Evolutionary conservation across 2,329 filamentous ascomycete species (phyloP).

Genomic region (Microthyrium microscopicum): DNA sequence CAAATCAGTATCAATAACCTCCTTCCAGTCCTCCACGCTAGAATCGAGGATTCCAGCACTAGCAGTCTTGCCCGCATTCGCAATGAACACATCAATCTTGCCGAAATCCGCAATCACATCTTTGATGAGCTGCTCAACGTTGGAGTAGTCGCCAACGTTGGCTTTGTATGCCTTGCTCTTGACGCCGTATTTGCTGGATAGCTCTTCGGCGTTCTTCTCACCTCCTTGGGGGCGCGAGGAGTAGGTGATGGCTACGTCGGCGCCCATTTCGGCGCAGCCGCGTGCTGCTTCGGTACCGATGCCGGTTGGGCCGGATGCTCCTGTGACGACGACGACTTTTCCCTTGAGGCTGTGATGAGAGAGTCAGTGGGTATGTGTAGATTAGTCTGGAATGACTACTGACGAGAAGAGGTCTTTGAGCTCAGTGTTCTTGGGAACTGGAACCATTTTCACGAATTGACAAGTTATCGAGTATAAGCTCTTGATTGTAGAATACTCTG

Average conservation of each 20-base stretch:
- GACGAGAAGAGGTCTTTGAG: too few relatives aligned
- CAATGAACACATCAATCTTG: constrained; percentile 29
- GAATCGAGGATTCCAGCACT: constrained; percentile 52
- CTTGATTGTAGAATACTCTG: too few relatives aligned
- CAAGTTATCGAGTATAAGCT: too few relatives aligned
- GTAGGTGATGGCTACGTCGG: constrained; percentile 51
- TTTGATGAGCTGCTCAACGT: constrained; percentile 18
- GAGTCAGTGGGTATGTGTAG: too few relatives aligned
- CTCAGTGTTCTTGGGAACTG: too few relatives aligned
- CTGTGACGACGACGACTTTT: constrained; percentile 35
- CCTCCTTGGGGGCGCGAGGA: constrained; percentile 42
- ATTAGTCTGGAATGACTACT: too few relatives aligned
- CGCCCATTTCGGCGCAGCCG: constrained; percentile 47
- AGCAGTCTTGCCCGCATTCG: constrained; percentile 56
- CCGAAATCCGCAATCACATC: constrained; percentile 24
- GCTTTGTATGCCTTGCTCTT: constrained; percentile 5
- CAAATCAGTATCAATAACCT: constrained; percentile 71
- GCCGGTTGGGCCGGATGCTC: constrained; percentile 44
- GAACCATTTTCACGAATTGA: too few relatives aligned
- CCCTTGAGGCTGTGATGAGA: too few relatives aligned
- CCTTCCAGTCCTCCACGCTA: constrained; percentile 53
- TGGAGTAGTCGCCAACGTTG: constrained; percentile 11
- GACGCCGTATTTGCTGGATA: constrained; percentile 1
- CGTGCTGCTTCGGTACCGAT: constrained; percentile 53
- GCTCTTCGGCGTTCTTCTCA: constrained; percentile 37